phyloP scores from a whole-genome alignment of 2,329 filamentous ascomycete species.

The Helotiales sp. region DNA sequence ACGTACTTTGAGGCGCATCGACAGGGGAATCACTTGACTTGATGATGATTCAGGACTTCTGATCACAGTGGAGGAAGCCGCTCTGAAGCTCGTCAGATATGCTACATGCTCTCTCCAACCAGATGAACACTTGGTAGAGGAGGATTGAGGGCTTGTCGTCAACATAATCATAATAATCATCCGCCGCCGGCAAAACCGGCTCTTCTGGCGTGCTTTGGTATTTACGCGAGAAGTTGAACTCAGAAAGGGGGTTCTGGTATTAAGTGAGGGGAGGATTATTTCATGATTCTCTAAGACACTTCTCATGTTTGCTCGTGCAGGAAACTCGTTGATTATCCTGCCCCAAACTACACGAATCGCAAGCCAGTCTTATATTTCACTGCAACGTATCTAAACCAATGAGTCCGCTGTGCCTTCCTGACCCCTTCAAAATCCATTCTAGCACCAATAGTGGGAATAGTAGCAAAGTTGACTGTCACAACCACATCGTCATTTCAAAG shows the following conservation, averaged over 20 bases:
- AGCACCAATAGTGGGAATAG: too few species aligned
- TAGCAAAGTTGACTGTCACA: not conserved
- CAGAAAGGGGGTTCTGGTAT: not conserved
- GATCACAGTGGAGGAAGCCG: too few species aligned
- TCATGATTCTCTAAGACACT: not conserved
- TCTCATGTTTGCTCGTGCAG: not conserved
- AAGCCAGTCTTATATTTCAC: not conserved
- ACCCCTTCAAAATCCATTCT: too few species aligned
- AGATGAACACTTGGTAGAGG: too few species aligned
- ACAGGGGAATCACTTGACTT: too few species aligned
- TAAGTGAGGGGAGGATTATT: not conserved
- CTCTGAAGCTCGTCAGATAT: too few species aligned
- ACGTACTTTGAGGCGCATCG: too few species aligned
- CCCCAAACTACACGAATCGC: not conserved
- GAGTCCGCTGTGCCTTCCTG: too few species aligned
- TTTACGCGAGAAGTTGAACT: not conserved
- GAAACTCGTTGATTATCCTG: not conserved
- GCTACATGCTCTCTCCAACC: not conserved
- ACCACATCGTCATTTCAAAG: not conserved
- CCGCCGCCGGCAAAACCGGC: not conserved
- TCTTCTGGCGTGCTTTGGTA: not conserved
- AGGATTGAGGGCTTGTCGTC: not conserved
- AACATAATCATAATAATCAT: not conserved
- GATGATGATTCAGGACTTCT: too few species aligned
- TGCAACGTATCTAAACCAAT: not conserved